Base-by-base conservation (phyloP, 1,284 basidiomycete genomes). In the Wolfiporia cocos region DNA sequence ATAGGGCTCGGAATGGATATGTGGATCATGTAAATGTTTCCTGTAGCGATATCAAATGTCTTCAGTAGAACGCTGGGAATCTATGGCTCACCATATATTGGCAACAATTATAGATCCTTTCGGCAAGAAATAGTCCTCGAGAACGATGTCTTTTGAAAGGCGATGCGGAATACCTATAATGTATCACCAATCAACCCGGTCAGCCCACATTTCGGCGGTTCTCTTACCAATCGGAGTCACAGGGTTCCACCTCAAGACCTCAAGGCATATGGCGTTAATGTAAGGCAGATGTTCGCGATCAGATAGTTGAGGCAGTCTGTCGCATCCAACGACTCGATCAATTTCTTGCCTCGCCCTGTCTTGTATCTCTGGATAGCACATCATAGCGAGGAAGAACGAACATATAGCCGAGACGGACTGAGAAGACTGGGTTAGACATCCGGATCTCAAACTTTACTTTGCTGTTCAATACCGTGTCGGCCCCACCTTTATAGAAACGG, bases 271-370 rank as follows among this genome's bases (percentile, higher is more conserved):
- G 1, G 63, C 61, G 26, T 59, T 49, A 31, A 62, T 35, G 43
- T 60, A 66, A 1, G 63, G 62, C 10, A 66, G 52, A n/a, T 49
- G 44, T 0, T 52, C 50, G 5, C 60, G 56, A 42, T 66, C 64
- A 12, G 47, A 48, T 22, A 57, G 50, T 3, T 46, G 53, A 20
- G 64, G 64, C 11, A 64, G 49, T 14, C 59, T 49, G 6, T 58
- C 56, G 7, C 41, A 36, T 11, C 62, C 59, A 18, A 66, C 39
- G 22, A 59, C 55, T 5, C 45, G 34, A 19, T 63, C 61, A 22
- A 66, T 53, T 42, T 65, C 62, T 5, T 44, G 52, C 33, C 62
- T 59, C 1, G 63, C 63, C 33, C 54, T 58, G 31, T 41, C 37
- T 44, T 65, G 62, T 3, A 56, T 50, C n/a, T 61, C 56, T 2